A percentile compares a stretch with the other conserved stretches of the same genome.
phyloP scores from a whole-genome alignment of 2,329 filamentous ascomycete genomes.

The Zalaria obscura region DNA sequence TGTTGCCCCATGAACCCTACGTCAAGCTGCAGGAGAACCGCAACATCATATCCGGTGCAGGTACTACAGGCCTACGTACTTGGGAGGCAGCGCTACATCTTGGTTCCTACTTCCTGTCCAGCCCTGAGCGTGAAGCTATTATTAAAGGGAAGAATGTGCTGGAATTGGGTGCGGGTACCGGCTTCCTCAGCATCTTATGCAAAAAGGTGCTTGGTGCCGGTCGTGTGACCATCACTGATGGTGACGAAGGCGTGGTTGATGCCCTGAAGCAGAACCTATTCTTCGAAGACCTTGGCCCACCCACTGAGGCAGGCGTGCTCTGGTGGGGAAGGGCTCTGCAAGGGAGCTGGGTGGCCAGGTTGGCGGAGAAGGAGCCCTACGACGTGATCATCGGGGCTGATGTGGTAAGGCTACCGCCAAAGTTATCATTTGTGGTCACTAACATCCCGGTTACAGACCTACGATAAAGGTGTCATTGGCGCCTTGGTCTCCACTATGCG shows the following conservation, averaged over 20 bases:
- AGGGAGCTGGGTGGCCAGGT: constrained; percentile 42
- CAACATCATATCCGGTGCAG: constrained; percentile 52
- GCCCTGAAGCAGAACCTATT: constrained; percentile 53
- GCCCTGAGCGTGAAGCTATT: constrained; percentile 20
- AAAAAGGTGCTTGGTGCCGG: constrained; percentile 48
- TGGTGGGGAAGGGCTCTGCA: constrained; percentile 50
- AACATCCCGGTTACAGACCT: constrained; percentile 36
- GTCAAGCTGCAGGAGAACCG: constrained; percentile 57
- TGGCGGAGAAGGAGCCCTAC: constrained; percentile 26
- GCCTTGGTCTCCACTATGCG: constrained; percentile 50
- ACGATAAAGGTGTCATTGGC: constrained; percentile 51
- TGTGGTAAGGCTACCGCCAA: constrained; percentile 32
- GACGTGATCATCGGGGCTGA: constrained; percentile 64
- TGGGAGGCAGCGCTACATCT: constrained; percentile 72
- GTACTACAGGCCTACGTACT: constrained; percentile 63
- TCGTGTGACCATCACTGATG: constrained; percentile 57
- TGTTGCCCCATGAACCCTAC: constrained; percentile 12
- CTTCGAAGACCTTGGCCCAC: constrained; percentile 48
- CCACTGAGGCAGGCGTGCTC: constrained; percentile 35
- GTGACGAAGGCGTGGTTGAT: constrained; percentile 57
- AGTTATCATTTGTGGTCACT: background rate
- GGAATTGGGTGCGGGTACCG: constrained; percentile 65
- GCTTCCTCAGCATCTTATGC: constrained; percentile 60
- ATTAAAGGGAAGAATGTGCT: constrained; percentile 46
- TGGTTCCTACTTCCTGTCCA: constrained; percentile 47